Evolutionary conservation across 345 rosid genomes (phyloP).

Genomic region (Syzygium jambos): DNA sequence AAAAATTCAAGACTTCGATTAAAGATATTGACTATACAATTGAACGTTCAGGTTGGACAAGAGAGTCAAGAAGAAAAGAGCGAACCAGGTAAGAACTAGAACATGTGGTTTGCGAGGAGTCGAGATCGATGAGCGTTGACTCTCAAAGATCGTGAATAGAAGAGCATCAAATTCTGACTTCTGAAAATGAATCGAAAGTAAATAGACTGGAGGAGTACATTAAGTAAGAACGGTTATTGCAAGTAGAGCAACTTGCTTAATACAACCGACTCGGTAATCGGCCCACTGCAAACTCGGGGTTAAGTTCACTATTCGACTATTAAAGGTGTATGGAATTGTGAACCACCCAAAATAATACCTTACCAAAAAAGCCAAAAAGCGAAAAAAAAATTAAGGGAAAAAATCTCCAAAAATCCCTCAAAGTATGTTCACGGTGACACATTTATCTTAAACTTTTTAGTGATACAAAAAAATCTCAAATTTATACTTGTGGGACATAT

Average conservation of each 20-base stretch:
- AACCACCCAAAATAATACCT: not conserved
- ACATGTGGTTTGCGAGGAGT: not conserved
- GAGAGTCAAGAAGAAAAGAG: too few relatives aligned
- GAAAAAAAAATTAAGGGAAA: too few relatives aligned
- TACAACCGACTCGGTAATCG: not conserved
- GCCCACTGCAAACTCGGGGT: not conserved
- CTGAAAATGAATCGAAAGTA: not conserved
- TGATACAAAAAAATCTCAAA: too few relatives aligned
- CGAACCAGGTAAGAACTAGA: not conserved
- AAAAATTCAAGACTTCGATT: too few relatives aligned
- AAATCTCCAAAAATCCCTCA: too few relatives aligned
- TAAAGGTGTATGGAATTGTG: not conserved
- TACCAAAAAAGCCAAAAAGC: not conserved
- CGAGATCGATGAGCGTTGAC: not conserved
- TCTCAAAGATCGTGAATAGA: not conserved
- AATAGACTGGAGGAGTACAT: not conserved
- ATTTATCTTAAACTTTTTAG: too few relatives aligned
- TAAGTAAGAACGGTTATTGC: not conserved
- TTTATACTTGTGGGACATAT: too few relatives aligned
- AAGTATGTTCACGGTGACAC: too few relatives aligned
- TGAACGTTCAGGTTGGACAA: too few relatives aligned
- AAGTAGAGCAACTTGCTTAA: not conserved
- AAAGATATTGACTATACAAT: too few relatives aligned
- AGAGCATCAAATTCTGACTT: not conserved
- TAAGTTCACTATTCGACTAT: not conserved